Base-by-base conservation (phyloP, 768 basidiomycete genomes). In the Lactarius psammicola region DNA sequence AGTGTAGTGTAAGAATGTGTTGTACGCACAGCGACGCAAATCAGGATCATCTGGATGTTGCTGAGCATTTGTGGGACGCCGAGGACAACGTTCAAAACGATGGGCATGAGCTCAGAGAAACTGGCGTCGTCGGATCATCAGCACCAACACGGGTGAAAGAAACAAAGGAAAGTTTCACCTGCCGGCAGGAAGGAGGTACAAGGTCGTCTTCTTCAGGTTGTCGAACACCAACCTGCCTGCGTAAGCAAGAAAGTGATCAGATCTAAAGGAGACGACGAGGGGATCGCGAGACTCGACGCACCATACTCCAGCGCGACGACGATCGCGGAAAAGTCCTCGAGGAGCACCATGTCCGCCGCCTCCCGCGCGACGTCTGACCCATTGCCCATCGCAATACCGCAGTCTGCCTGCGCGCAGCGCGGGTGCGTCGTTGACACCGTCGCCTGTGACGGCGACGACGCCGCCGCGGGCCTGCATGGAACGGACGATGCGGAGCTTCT, bases 281-380 rank as follows among this genome's bases (percentile, higher is more conserved):
- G 13, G 33, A 30, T 6, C 4, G n/a, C 4, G 18, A 61, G 23
- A 8, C 20, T 40, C 28, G 54, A 68, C 68, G 42, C 44, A 67
- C 88, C 88, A 72, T 87, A 86, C 73, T 86, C 80, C 69, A 88
- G 82, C 1, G 85, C 88, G 53, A 80, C 80, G 57, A 85, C 79
- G 66, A 89, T 87, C 1, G 85, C 84, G 1, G 85, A 83, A 69
- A 90, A 87, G 72, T 87, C 85, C 63, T 87, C 83, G 57, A 87
- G 79, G 18, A 90, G 78, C 18, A 89, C 81, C 61, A 88, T 80
- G 70, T 87, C 86, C 7, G 86, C 81, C 5, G 86, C 86, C 75
- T 84, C 85, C 68, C 76, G 68, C 26, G 84, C 82, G 3, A 84
- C 80, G 60, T 84, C 82, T 15, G 80, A 82, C 2, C 82, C 82